phyloP scores from a whole-genome alignment of 2,329 filamentous ascomycete genomes.

The Hypoxylon sp. region DNA sequence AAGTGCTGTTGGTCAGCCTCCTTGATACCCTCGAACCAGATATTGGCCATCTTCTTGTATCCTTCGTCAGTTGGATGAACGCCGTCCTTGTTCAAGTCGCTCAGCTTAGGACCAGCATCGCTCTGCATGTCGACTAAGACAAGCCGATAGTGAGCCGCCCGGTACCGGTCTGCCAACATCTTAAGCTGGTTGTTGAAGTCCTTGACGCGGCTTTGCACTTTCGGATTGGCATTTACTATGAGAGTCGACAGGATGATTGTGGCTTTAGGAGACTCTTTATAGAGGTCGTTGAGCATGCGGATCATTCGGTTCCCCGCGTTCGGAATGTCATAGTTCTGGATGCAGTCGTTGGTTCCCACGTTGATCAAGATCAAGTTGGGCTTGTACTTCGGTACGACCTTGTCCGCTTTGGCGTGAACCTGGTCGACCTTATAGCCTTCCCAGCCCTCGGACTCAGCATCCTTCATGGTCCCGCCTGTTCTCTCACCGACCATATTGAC shows the following conservation, averaged over 20 bases:
- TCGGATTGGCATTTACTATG: constrained; percentile 49
- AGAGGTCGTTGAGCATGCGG: constrained; percentile 53
- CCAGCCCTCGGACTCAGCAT: constrained; percentile 59
- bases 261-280: constrained; percentile 49
- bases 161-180: constrained; percentile 46
- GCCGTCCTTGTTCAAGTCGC: constrained; percentile 54
- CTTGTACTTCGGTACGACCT: constrained; percentile 49
- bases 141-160: constrained; percentile 46
- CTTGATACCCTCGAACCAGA: constrained; percentile 54
- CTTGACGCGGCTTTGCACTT: constrained; percentile 46
- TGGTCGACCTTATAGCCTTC: constrained; percentile 55
- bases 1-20: constrained; percentile 48
- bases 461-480: constrained; percentile 55
- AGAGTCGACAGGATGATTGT: constrained; percentile 57
- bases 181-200: constrained; percentile 53
- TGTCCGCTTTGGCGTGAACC: constrained; percentile 53
- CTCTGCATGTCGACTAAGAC: constrained; percentile 56
- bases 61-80: constrained; percentile 56
- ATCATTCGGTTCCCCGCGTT: constrained; percentile 51
- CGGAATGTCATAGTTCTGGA: constrained; percentile 52
- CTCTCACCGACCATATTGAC: constrained; percentile 59
- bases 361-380: constrained; percentile 60
- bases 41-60: constrained; percentile 56
- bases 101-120: constrained; percentile 46
- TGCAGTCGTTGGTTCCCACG: constrained; percentile 60